Conservation (phyloP, 441 rosid genomes). For the Adansonia rubrostipa region DNA sequence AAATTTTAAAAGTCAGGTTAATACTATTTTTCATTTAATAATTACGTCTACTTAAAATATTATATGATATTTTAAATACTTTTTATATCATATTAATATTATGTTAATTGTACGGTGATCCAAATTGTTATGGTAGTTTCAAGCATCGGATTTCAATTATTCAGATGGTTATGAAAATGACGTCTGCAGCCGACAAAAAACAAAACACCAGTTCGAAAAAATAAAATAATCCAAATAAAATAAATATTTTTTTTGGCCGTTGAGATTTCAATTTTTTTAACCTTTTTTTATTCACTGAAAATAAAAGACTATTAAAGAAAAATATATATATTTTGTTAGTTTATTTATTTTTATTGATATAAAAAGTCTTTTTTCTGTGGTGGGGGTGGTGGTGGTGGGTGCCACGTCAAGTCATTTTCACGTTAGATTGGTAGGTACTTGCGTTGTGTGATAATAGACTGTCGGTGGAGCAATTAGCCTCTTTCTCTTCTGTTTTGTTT, state of each 20-base stretch:
- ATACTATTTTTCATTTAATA: no score
- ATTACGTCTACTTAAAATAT: no score
- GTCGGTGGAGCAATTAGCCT: slow-evolving; percentile 47
- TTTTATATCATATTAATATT: no score
- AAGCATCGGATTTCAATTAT: no score
- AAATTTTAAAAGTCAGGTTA: neutral
- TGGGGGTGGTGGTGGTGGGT: neutral
- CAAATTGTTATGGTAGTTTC: no score
- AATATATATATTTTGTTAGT: no score
- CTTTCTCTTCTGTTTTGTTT: neutral
- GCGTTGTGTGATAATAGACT: slow-evolving; percentile 24
- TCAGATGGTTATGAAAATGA: neutral
- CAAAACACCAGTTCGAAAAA: neutral
- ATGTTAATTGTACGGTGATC: no score
- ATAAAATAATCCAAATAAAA: neutral
- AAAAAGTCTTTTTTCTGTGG: neutral
- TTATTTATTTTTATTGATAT: neutral
- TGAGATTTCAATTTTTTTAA: neutral
- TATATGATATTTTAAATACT: no score
- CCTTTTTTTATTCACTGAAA: neutral
- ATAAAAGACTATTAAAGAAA: no score
- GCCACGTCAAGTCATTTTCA: slow-evolving; percentile 21
- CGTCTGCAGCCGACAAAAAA: slow-evolving; percentile 14
- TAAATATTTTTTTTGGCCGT: neutral
- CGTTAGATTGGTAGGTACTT: slow-evolving; percentile 24